These are phyloP conservation scores for Elaphomyces granulatus DNA, from an alignment of 495 filamentous ascomycete genomes.

Conservation along the genomic window DNA sequence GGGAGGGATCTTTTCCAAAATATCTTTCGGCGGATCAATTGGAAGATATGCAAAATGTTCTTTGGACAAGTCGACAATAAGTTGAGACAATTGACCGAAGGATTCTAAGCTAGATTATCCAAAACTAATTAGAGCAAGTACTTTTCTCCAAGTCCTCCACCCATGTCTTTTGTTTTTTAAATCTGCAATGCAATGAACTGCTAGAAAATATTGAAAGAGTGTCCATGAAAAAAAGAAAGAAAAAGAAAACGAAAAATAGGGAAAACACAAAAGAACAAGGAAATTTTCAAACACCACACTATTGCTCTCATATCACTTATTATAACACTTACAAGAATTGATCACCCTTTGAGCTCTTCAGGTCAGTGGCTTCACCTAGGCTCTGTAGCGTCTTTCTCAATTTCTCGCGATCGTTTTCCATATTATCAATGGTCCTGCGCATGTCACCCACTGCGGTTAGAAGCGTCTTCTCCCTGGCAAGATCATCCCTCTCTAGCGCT, in stretches of 20 bases:
- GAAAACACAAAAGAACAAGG: conserved; percentile 7
- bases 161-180: no score
- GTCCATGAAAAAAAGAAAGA: conserved; percentile 19
- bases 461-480: conserved; percentile 36
- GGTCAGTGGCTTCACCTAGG: conserved; percentile 44
- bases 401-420: conserved; percentile 41
- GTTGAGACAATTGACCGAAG: conserved; percentile 40
- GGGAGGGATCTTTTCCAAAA: conserved; percentile 37
- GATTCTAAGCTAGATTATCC: conserved; percentile 38
- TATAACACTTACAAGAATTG: conserved; percentile 49
- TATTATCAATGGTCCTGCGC: conserved; percentile 34
- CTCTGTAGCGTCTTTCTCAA: conserved; percentile 42
- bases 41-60: conserved; percentile 45
- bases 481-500: conserved; percentile 29
- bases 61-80: conserved; percentile 43
- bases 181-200: no score
- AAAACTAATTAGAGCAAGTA: conserved; percentile 31
- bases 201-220: no score
- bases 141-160: conserved; percentile 28
- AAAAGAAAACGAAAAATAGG: conserved; percentile 7
- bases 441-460: conserved; percentile 35
- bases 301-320: no score
- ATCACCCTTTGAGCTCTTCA: conserved; percentile 44
- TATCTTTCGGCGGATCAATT: conserved; percentile 38
- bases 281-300: no score